Evolutionary conservation across 495 filamentous ascomycete genomes (phyloP).

Genomic region (Trichoderma reesei): DNA sequence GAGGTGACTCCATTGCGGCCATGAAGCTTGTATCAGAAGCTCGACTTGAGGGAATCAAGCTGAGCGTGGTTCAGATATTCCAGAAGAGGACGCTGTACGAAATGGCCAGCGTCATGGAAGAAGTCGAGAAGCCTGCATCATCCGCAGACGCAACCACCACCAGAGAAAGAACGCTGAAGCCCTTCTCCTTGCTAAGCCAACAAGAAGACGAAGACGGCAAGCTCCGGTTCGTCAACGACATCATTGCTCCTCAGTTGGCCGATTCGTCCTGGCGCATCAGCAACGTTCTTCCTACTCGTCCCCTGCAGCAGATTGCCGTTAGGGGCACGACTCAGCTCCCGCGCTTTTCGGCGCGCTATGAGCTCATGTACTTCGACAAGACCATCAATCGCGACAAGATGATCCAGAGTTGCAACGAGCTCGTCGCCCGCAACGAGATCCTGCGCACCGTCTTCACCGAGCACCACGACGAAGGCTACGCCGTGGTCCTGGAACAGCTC

Average conservation of each 20-base stretch:
- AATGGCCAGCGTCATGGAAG: constrained; percentile 25
- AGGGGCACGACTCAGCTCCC: constrained; percentile 46
- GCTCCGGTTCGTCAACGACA: constrained; percentile 16
- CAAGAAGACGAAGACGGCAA: constrained; percentile 20
- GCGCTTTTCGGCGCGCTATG: constrained; percentile 36
- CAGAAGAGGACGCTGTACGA: constrained; percentile 38
- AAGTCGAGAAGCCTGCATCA: not conserved
- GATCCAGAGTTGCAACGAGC: constrained; percentile 25
- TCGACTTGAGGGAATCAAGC: constrained; percentile 37
- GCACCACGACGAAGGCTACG: constrained; percentile 44
- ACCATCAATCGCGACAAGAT: constrained; percentile 21
- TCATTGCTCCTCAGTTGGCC: constrained; percentile 27
- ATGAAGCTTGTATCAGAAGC: constrained; percentile 58
- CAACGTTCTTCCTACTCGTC: constrained; percentile 52
- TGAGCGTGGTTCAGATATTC: constrained; percentile 49
- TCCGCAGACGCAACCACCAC: constrained; percentile 14
- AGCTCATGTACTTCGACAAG: constrained; percentile 27
- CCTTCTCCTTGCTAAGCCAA: constrained; percentile 23
- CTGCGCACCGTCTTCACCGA: constrained; percentile 61
- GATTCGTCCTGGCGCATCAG: constrained; percentile 34
- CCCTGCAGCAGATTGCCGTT: constrained; percentile 55
- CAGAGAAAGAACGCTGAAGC: constrained; percentile 9
- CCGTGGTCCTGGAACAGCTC: constrained; percentile 51
- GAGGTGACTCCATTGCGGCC: constrained; percentile 61
- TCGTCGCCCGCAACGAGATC: constrained; percentile 53